Conservation (phyloP, 139 green algal genomes). For the Picocystis salinarum region DNA sequence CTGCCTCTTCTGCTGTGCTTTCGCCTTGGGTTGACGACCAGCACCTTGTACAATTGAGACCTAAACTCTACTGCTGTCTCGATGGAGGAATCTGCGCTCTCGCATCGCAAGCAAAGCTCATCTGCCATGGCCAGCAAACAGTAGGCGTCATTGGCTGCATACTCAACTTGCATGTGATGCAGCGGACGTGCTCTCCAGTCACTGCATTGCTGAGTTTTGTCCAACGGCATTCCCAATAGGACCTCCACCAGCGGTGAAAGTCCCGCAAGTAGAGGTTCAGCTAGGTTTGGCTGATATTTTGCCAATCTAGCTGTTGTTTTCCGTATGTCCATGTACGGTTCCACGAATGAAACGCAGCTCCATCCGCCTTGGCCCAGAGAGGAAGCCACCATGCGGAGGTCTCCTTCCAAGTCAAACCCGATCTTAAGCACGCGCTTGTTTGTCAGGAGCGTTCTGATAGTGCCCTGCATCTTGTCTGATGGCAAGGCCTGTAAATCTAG, state of each 20-base stretch:
- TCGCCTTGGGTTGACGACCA: neutral
- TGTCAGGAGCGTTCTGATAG: no score
- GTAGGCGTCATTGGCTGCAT: constrained; percentile 31
- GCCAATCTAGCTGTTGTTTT: neutral
- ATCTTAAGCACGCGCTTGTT: no score
- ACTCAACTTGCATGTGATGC: constrained; percentile 20
- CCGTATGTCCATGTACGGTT: constrained; percentile 1
- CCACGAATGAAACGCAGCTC: constrained; percentile 7
- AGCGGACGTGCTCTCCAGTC: constrained; percentile 33
- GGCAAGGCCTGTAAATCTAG: no score
- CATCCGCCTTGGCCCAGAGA: constrained; percentile 12
- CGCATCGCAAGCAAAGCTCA: neutral
- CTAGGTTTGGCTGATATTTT: neutral
- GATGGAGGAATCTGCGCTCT: no score
- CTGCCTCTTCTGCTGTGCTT: neutral
- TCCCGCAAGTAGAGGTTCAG: neutral
- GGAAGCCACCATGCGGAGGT: constrained; percentile 13
- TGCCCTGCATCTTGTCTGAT: no score
- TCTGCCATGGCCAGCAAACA: constrained; percentile 17
- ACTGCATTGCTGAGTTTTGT: constrained; percentile 33
- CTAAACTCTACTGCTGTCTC: neutral
- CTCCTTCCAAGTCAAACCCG: constrained; percentile 16
- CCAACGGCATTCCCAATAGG: constrained; percentile 22
- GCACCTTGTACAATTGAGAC: neutral
- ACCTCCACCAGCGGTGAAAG: constrained; percentile 15